Percentiles rank a stretch among this genome's conserved stretches.
Evolutionary conservation across 1,284 basidiomycete species (phyloP).

Genomic region (Apiotrichum mycotoxinovorans): DNA sequence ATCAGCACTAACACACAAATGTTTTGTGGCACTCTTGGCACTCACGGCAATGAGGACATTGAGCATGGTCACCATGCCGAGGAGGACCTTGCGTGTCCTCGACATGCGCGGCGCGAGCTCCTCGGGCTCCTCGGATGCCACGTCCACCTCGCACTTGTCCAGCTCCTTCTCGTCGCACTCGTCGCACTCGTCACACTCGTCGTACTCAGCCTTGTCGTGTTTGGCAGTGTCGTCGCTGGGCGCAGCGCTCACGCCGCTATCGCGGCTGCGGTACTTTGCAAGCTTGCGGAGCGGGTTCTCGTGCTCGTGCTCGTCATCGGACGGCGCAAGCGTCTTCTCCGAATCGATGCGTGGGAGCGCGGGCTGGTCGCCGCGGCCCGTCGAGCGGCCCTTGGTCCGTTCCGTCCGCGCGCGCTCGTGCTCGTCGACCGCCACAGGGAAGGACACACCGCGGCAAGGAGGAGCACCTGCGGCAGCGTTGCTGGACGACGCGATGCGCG

Average conservation of each 20-base stretch:
- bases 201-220: neutral
- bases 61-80: slow-evolving; percentile 26
- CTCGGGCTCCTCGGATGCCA: neutral
- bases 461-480: neutral
- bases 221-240: neutral
- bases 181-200: neutral
- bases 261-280: neutral
- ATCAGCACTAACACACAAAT: neutral
- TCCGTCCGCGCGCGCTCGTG: neutral
- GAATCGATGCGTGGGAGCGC: slow-evolving; percentile 18
- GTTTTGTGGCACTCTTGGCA: neutral
- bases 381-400: neutral
- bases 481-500: no score
- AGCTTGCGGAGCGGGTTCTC: neutral
- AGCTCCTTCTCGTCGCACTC: neutral
- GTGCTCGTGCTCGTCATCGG: neutral
- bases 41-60: slow-evolving; percentile 27
- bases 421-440: slow-evolving; percentile 7
- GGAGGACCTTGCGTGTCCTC: slow-evolving; percentile 16
- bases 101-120: neutral
- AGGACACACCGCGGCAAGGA: neutral
- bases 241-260: neutral
- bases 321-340: slow-evolving; percentile 14
- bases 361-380: neutral
- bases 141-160: neutral